These are phyloP conservation scores for Vicia faba DNA, from an alignment of 306 rosid genomes.

Conservation along the genomic window DNA sequence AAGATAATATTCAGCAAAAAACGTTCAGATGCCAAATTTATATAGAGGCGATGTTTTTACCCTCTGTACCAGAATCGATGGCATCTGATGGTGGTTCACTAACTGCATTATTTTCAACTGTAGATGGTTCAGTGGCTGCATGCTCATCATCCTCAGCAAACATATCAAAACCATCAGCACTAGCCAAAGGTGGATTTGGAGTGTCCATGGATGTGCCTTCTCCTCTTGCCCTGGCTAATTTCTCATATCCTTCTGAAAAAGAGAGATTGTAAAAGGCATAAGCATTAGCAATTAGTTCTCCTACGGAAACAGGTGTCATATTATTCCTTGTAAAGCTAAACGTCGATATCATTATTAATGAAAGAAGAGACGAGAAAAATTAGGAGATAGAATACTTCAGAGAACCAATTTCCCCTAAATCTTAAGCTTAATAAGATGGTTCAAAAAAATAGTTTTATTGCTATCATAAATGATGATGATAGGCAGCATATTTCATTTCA, in stretches of 20 bases:
- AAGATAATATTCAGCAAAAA: conserved; percentile 16
- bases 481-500: conserved; percentile 8
- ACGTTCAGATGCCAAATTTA: conserved; percentile 30
- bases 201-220: conserved; percentile 44
- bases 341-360: not conserved
- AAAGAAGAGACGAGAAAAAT: conserved; percentile 16
- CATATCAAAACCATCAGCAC: conserved; percentile 68
- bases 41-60: conserved; percentile 40
- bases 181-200: conserved; percentile 38
- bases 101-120: conserved; percentile 48
- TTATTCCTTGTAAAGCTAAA: conserved; percentile 21
- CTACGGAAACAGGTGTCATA: conserved; percentile 11
- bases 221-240: conserved; percentile 55
- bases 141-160: conserved; percentile 73
- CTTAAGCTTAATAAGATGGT: conserved; percentile 18
- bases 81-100: conserved; percentile 43
- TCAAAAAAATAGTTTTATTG: not conserved
- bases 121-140: conserved; percentile 51
- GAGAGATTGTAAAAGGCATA: conserved; percentile 20
- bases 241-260: conserved; percentile 86
- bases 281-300: conserved; percentile 17
- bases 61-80: conserved; percentile 42
- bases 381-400: not conserved
- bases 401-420: conserved; percentile 27
- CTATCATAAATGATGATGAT: conserved; percentile 21